These are phyloP conservation scores for Williopsis jadinii DNA, from an alignment of 1,139 yeast genomes.

Conservation along the genomic window DNA sequence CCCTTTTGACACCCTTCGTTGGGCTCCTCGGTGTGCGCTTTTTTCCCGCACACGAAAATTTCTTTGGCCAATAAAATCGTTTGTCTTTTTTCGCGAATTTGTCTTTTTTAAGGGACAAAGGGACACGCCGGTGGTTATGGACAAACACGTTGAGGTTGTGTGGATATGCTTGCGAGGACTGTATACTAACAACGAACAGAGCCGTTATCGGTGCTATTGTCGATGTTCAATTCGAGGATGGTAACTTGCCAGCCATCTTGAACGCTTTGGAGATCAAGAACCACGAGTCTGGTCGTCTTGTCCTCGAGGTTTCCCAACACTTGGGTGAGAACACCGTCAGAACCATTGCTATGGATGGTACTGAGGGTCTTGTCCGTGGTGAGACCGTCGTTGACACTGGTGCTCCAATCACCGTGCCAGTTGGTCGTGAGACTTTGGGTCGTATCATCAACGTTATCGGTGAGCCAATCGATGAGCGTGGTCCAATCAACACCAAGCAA, in stretches of 20 bases:
- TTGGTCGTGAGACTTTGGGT: slow-evolving; percentile 98
- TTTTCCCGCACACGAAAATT: too few species aligned
- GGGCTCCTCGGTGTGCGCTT: too few species aligned
- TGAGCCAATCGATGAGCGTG: slow-evolving; percentile 99
- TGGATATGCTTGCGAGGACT: too few species aligned
- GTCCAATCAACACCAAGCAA: slow-evolving; percentile 89
- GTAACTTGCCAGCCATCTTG: slow-evolving; percentile 93
- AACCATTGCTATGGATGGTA: slow-evolving; percentile 99
- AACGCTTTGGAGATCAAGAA: slow-evolving; percentile 88
- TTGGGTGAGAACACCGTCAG: slow-evolving; percentile 99
- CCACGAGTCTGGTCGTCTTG: slow-evolving; percentile 60
- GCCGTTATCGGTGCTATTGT: slow-evolving; percentile 99
- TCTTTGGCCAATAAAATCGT: too few species aligned
- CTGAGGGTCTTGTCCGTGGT: slow-evolving; percentile 99
- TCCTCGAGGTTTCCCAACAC: slow-evolving; percentile 98
- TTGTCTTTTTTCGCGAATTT: too few species aligned
- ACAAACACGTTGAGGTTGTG: too few species aligned
- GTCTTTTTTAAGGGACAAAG: too few species aligned
- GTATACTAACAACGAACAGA: slow-evolving; percentile 35
- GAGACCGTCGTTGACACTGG: slow-evolving; percentile 89
- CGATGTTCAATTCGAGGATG: slow-evolving; percentile 98
- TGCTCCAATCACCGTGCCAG: slow-evolving; percentile 97
- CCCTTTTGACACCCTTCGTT: too few species aligned
- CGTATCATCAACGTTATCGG: slow-evolving; percentile 98
- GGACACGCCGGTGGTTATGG: not conserved